Conservation (phyloP, 129 eudicot species). For the Lonicera japonica region DNA sequence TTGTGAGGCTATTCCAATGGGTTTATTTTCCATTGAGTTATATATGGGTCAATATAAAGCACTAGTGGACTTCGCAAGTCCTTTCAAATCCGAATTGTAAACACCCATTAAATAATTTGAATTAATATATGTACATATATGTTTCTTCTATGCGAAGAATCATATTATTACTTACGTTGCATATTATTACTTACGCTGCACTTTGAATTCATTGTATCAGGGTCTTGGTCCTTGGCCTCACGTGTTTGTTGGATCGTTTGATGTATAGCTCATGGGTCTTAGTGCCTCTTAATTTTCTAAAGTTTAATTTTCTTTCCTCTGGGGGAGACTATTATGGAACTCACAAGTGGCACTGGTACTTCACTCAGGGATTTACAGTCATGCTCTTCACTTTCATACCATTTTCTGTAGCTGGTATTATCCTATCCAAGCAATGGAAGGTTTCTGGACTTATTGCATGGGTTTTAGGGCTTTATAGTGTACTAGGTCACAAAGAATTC, state of each 20-base stretch:
- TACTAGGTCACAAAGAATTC: slow-evolving; percentile 96
- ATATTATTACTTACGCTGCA: slow-evolving; percentile 1
- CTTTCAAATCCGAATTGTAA: too few relatives aligned
- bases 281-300: slow-evolving; percentile 88
- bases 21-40: background rate
- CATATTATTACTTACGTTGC: slow-evolving; percentile 1
- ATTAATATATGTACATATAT: background rate
- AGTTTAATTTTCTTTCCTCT: slow-evolving; percentile 87
- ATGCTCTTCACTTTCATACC: slow-evolving; percentile 85
- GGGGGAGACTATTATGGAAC: slow-evolving; percentile 99
- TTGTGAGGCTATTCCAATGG: too few relatives aligned
- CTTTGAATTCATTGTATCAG: slow-evolving; percentile 29
- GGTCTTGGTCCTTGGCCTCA: slow-evolving; percentile 57
- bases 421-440: slow-evolving; percentile 74
- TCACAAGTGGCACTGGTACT: slow-evolving; percentile 99
- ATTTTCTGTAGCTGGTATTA: slow-evolving; percentile 57
- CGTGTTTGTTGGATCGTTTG: slow-evolving; percentile 61
- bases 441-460: slow-evolving; percentile 75
- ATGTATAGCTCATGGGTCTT: slow-evolving; percentile 91
- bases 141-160: too few relatives aligned
- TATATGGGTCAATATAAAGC: background rate
- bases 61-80: background rate
- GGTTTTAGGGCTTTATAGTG: slow-evolving; percentile 77
- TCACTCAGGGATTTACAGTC: slow-evolving; percentile 88
- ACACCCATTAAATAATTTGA: background rate